Evolutionary conservation across 345 rosid species (phyloP), one percentile per base, ranked within the genome.

Genomic region (Leavenworthia alabamica): DNA sequence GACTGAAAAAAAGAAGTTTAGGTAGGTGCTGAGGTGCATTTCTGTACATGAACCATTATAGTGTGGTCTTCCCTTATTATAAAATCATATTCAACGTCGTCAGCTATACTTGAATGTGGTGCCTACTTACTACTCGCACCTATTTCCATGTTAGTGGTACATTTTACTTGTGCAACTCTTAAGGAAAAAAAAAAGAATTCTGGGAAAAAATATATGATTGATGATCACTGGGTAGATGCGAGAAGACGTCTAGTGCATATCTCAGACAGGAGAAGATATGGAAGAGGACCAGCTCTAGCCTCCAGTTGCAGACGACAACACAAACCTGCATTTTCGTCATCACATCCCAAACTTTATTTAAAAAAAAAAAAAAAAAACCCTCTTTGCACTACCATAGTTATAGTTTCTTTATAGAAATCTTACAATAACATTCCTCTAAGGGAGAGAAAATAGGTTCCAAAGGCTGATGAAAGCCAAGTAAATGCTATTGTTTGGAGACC

Each of bases 261-360:
- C 81, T 92, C 95, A 60, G 98, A 85, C 45, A 92, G 75, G 43
- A 89, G 93, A 48, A 89, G 81, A 70, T 90, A 67, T 50, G 96
- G 98, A 60, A 92, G 95, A 44, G 96, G 96, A 74, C 96, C 98
- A 62, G 93, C 96, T 70, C 95, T 95, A 11, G 82, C 71, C 96
- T 70, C 95, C 96, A 11, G 82, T 72, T 31, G 96, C 75, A 77
- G 83, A 92, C 41, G 83, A 66, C 62, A 85, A 71, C 66, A 92
- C 96, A 78, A 83, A 76, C 84, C 96, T 92, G 90, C 82, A 79
- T 39, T 28, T 65, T 29, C 39, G 37, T 33, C 43, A 46, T 62
- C 48, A 45, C 29, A 46, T 4, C 50, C 44, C 19, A 14, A 49
- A 49, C 4, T 62, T 56, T 37, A 32, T 24, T 16, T 42, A 23